Conservation (phyloP, 495 filamentous ascomycete species). For the Schizothecium vesticola region DNA sequence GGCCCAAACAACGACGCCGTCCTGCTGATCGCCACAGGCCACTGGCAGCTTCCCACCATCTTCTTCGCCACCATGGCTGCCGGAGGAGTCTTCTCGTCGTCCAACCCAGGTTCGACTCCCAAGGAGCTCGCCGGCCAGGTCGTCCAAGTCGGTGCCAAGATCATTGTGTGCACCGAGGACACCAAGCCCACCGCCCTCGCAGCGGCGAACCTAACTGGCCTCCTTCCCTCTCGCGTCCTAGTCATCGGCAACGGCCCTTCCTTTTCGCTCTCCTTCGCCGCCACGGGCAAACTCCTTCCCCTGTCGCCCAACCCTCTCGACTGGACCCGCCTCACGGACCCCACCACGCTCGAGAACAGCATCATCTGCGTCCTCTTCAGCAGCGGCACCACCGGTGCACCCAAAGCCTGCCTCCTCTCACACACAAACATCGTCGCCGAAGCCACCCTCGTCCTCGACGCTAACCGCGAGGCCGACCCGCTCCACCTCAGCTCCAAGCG, state of each 20-base stretch:
- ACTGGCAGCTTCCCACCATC: slow-evolving; percentile 40
- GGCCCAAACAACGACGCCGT: slow-evolving; percentile 49
- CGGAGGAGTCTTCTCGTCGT: slow-evolving; percentile 46
- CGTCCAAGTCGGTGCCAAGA: slow-evolving; percentile 41
- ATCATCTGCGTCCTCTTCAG: slow-evolving; percentile 72
- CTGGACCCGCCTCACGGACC: slow-evolving; percentile 45
- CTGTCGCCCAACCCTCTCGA: slow-evolving; percentile 27
- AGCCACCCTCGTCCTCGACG: slow-evolving; percentile 19
- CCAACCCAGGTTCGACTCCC: slow-evolving; percentile 36
- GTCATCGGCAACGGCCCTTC: slow-evolving; percentile 21
- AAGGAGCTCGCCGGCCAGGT: slow-evolving; percentile 42
- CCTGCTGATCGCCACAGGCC: slow-evolving; percentile 44
- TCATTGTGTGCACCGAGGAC: slow-evolving; percentile 47
- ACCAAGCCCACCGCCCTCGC: slow-evolving; percentile 51
- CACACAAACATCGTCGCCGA: slow-evolving; percentile 59
- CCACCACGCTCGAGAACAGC: slow-evolving; percentile 27
- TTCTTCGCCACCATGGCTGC: slow-evolving; percentile 48
- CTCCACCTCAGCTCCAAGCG: slow-evolving; percentile 14
- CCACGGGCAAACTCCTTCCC: slow-evolving; percentile 9
- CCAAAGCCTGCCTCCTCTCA: slow-evolving; percentile 75
- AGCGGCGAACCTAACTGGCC: slow-evolving; percentile 55
- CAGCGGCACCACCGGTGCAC: slow-evolving; percentile 74
- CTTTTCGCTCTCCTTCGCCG: slow-evolving; percentile 6
- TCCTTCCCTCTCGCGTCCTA: slow-evolving; percentile 40
- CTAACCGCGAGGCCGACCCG: slow-evolving; percentile 8